These are phyloP conservation scores for Phytopythium mirpurense DNA, from an alignment of 352 stramenopile genomes.

Conservation along the genomic window DNA sequence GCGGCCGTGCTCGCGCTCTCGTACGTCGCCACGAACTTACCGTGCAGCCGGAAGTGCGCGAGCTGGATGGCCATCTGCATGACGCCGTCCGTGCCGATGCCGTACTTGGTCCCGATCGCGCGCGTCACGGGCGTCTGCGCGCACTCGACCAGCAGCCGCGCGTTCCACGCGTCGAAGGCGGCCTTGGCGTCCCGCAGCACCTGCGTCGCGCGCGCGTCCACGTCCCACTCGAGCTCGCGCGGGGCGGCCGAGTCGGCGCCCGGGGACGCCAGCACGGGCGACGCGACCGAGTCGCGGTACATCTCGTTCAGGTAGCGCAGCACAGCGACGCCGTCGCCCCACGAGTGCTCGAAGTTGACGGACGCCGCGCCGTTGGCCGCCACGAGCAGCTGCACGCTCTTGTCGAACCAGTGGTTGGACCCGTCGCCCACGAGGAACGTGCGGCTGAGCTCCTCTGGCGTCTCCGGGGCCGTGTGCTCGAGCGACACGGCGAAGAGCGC, in stretches of 20 bases:
- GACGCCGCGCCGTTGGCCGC: constrained; percentile 72
- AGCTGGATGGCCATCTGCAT: constrained; percentile 92
- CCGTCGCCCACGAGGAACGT: constrained; percentile 82
- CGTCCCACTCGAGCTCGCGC: constrained; percentile 55
- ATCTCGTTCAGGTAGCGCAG: constrained; percentile 88
- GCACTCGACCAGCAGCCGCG: constrained; percentile 57
- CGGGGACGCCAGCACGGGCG: constrained; percentile 45
- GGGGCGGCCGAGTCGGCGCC: constrained; percentile 13
- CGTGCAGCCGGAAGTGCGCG: constrained; percentile 79
- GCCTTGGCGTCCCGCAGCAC: constrained; percentile 64
- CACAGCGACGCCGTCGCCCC: constrained; percentile 86
- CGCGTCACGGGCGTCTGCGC: constrained; percentile 72
- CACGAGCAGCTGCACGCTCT: constrained; percentile 90
- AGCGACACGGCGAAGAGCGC: constrained; percentile 83
- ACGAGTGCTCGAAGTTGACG: constrained; percentile 91
- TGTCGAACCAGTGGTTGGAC: constrained; percentile 91
- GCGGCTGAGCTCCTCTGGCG: constrained; percentile 52
- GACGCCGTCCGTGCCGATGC: constrained; percentile 84
- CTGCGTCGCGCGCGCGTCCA: constrained; percentile 48
- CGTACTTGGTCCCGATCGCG: constrained; percentile 53
- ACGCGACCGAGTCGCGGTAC: constrained; percentile 76
- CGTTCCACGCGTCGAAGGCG: constrained; percentile 64
- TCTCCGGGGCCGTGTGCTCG: constrained; percentile 59
- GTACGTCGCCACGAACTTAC: constrained; percentile 84
- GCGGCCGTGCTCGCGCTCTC: constrained; percentile 85